Conservation (phyloP, 1,284 basidiomycete species). For the Cutaneotrichosporon cutaneum region DNA sequence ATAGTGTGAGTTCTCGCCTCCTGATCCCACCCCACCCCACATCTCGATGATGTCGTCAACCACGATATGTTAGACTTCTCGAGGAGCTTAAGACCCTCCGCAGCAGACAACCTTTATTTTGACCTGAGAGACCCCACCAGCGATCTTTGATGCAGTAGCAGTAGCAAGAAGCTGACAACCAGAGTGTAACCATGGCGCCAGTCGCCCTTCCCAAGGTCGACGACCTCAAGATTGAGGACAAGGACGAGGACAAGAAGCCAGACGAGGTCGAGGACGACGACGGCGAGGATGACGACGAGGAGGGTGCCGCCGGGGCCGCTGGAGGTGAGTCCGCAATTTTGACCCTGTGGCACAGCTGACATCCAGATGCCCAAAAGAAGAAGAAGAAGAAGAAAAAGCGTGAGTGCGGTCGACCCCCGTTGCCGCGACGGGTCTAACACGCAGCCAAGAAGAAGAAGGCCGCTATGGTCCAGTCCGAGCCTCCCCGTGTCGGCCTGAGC, state of each 20-base stretch:
- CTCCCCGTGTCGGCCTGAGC: slow-evolving; percentile 84
- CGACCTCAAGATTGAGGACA: slow-evolving; percentile 35
- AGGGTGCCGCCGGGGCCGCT: slow-evolving; percentile 40
- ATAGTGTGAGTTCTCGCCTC: slow-evolving; percentile 2
- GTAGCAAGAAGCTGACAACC: slow-evolving; percentile 5
- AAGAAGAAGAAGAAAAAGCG: slow-evolving; percentile 92
- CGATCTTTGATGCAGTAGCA: not conserved
- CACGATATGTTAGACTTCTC: slow-evolving; percentile 49
- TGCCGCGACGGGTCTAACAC: not conserved
- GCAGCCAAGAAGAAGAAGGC: slow-evolving; percentile 77
- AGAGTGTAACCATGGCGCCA: slow-evolving; percentile 33
- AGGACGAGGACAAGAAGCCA: slow-evolving; percentile 43
- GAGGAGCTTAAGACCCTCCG: slow-evolving; percentile 33
- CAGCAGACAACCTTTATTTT: slow-evolving; percentile 34
- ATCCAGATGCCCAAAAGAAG: slow-evolving; percentile 59
- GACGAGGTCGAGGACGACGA: slow-evolving; percentile 20
- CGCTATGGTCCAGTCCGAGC: slow-evolving; percentile 71
- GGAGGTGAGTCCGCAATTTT: slow-evolving; percentile 1
- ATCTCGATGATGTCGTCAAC: slow-evolving; percentile 30
- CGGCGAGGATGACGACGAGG: slow-evolving; percentile 50
- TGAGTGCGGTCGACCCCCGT: slow-evolving; percentile 18
- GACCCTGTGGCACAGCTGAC: not conserved
- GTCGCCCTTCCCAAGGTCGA: slow-evolving; percentile 37
- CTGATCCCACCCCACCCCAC: not conserved
- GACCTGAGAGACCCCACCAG: slow-evolving; percentile 31